Conservation (phyloP, 73 alveolate genomes). For the Paramecium primaurelia region DNA sequence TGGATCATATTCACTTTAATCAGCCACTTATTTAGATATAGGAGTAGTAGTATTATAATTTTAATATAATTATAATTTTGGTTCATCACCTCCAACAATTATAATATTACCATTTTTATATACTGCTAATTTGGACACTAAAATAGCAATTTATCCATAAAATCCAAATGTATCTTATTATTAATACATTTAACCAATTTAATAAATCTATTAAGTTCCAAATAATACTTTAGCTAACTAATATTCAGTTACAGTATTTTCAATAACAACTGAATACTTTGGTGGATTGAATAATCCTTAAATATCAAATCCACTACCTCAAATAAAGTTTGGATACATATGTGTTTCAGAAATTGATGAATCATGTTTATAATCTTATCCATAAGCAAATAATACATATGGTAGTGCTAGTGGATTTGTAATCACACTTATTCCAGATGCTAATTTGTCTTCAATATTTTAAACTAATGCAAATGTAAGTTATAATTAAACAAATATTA, state of each 20-base stretch:
- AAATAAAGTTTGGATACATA: not conserved
- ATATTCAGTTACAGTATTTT: not conserved
- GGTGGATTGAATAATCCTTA: not conserved
- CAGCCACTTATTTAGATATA: not conserved
- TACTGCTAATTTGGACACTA: not conserved
- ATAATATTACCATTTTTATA: not conserved
- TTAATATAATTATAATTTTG: not conserved
- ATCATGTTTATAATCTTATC: not conserved
- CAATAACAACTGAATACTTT: not conserved
- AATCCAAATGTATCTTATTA: not conserved
- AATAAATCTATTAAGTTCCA: not conserved
- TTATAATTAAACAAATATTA: not conserved
- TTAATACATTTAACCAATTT: not conserved
- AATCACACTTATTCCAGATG: not conserved
- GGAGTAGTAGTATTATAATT: not conserved
- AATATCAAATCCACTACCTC: not conserved
- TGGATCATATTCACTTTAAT: not conserved
- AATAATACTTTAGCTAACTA: not conserved
- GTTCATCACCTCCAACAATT: not conserved
- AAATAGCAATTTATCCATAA: not conserved
- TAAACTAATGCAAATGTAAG: not conserved
- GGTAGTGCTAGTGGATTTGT: not conserved
- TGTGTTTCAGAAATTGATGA: not conserved
- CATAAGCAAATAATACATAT: not conserved
- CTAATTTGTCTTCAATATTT: not conserved